Evolutionary conservation across 2,329 filamentous ascomycete genomes (phyloP), one percentile per base, ranked within the genome.

Genomic region (Didymella segeticola): DNA sequence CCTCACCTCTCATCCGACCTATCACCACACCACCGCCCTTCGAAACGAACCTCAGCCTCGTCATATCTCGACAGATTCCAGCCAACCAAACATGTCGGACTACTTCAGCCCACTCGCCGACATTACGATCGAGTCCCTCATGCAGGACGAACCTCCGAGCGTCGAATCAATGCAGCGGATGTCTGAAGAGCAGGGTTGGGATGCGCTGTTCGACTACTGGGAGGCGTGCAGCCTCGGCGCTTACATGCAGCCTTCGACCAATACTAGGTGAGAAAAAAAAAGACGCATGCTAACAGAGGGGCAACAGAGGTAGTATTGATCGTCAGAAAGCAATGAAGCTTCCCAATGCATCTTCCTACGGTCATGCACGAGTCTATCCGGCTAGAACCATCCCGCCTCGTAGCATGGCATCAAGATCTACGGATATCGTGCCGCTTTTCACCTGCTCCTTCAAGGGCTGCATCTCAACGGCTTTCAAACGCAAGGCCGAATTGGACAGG

Each of bases 251-350:
- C 47, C 52, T 54, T 1, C 20, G 36, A n/a, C 20, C 36, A 25
- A 38, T 25, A 5, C 25, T 33, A 47, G 52, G 60, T 62, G 29
- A 62, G 62, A 41, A 54, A 29, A 29, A 63, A 62, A 64, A 62
- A 61, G 48, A 57, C 26, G 57, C 49, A 47, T 37, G 60, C 62
- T 62, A 62, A 64, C 57, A 54, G 43, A 60, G 57, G 57, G 62
- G 62, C 61, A 17, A 15, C 17, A 30, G 26, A 58, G 58, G 47
- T 57, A 56, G 29, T 43, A 46, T 25, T 20, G n/a, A 3, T 26
- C 23, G n/a, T 50, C 4, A 4, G 12, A 31, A n/a, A 31, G 29
- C 29, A 60, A 4, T 12, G 60, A n/a, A n/a, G n/a, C n/a, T n/a
- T n/a, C n/a, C n/a, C n/a, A n/a, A n/a, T n/a, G n/a, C n/a, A n/a